These are phyloP conservation scores for Phoma herbarum DNA, from an alignment of 2,329 filamentous ascomycete species.

Conservation along the genomic window DNA sequence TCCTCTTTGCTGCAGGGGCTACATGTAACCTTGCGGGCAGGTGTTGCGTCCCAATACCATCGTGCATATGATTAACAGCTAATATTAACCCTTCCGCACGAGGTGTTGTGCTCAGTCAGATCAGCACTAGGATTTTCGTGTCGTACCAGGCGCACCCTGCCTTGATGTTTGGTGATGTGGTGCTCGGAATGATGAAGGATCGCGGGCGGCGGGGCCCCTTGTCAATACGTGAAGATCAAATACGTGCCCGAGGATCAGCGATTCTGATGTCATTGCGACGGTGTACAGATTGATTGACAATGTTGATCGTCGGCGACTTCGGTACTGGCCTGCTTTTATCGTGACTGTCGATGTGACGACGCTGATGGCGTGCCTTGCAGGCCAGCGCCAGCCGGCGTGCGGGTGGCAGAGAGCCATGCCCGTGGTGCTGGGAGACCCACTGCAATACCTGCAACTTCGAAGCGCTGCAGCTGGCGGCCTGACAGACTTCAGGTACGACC, in stretches of 20 bases:
- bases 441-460: constrained; percentile 1
- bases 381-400: constrained; percentile 3
- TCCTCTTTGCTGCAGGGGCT: constrained; percentile 11
- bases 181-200: background rate
- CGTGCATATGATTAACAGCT: constrained; percentile 10
- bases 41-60: constrained; percentile 10
- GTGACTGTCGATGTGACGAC: background rate
- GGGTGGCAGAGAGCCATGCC: constrained; percentile 8
- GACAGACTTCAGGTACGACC: background rate
- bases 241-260: constrained; percentile 9
- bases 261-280: constrained; percentile 12
- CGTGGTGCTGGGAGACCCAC: constrained; percentile 11
- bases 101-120: constrained; percentile 8
- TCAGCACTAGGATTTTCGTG: constrained; percentile 15
- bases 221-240: constrained; percentile 6
- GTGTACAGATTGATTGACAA: background rate
- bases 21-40: constrained; percentile 6
- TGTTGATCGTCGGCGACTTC: constrained; percentile 16
- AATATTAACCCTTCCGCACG: constrained; percentile 16
- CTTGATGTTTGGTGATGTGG: background rate
- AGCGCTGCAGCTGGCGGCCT: constrained; percentile 3
- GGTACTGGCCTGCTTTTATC: background rate
- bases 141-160: constrained; percentile 19
- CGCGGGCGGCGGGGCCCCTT: constrained; percentile 5
- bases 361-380: constrained; percentile 7